Conservation (phyloP, 192 early-diverging fungal species). For the Coemansia aciculifera region DNA sequence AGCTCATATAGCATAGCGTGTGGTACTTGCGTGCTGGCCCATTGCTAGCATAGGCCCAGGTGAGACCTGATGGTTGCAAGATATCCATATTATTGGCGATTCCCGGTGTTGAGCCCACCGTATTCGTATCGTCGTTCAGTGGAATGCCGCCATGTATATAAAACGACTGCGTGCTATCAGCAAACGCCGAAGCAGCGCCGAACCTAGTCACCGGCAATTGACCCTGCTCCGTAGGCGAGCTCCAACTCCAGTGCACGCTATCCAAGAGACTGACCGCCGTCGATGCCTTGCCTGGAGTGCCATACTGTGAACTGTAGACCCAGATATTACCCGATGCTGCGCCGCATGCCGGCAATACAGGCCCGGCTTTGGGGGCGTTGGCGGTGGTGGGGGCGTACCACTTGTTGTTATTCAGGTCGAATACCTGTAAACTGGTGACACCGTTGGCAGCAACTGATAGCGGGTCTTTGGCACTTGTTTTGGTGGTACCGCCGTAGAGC, state of each 20-base stretch:
- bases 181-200: conserved; percentile 46
- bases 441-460: conserved; percentile 31
- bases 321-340: conserved; percentile 33
- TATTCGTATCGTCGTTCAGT: conserved; percentile 25
- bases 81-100: conserved; percentile 53
- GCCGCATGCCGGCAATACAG: conserved; percentile 50
- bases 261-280: conserved; percentile 45
- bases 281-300: conserved; percentile 15
- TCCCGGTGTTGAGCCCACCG: conserved; percentile 21
- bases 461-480: conserved; percentile 23
- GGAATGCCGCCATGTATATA: conserved; percentile 57
- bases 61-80: conserved; percentile 56
- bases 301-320: conserved; percentile 46
- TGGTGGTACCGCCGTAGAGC: conserved; percentile 53
- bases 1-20: conserved; percentile 58
- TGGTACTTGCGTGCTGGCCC: conserved; percentile 58
- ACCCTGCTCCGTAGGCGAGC: conserved; percentile 40
- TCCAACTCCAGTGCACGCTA: conserved; percentile 56
- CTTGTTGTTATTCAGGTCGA: conserved; percentile 40
- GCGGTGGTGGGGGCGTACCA: conserved; percentile 52
- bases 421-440: conserved; percentile 32
- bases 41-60: conserved; percentile 63
- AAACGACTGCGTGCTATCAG: conserved; percentile 22
- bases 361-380: conserved; percentile 35
- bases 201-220: conserved; percentile 44